Base-by-base conservation (phyloP, 2,329 filamentous ascomycete species). In the Bipolaris sorokiniana region DNA sequence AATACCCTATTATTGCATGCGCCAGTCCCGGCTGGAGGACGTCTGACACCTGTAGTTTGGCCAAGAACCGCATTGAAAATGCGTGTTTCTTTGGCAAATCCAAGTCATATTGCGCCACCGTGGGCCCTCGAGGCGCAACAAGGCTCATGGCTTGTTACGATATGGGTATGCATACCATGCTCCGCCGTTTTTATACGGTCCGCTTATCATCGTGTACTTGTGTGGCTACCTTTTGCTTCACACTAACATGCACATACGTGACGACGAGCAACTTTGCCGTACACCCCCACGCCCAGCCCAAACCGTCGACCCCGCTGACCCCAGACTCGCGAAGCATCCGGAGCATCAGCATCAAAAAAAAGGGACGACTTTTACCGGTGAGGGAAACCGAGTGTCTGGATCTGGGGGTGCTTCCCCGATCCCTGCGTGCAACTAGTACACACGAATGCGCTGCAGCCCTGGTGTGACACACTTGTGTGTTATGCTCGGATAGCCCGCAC, bases 361-460 rank as follows among this genome's bases (percentile, higher is more conserved):
- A 49, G 61, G 45, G 34, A 34, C 31, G 46, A 56, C 18, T 61
- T 59, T 58, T 64, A 58, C 61, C 60, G 64, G 57, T 63, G 54
- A 59, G 53, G 16, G 28, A 51, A 48, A 59, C 68, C 68, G 49
- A 48, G 23, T 51, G 56, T 47, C 40, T 70, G 68, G 68, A 56
- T 69, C 59, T 54, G 65, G 58, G 63, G 53, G 56, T 49, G 55
- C 58, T 59, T 64, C 65, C 65, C 60, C 63, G 64, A 64, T 56
- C 58, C 59, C 61, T 62, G 58, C 56, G 47, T 46, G 52, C 51
- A 58, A 46, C 28, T 56, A 40, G 48, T 56, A 48, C 28, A 11
- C 10, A 11, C 13, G 28, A 31, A 31, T 48, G 59, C 56, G 55
- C 58, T 54, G 58, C 36, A 48, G 48, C 42, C 51, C 55, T 51